Evolutionary conservation across 176 grass and related monocot species (phyloP).

Genomic region (Pontederia paniculata): DNA sequence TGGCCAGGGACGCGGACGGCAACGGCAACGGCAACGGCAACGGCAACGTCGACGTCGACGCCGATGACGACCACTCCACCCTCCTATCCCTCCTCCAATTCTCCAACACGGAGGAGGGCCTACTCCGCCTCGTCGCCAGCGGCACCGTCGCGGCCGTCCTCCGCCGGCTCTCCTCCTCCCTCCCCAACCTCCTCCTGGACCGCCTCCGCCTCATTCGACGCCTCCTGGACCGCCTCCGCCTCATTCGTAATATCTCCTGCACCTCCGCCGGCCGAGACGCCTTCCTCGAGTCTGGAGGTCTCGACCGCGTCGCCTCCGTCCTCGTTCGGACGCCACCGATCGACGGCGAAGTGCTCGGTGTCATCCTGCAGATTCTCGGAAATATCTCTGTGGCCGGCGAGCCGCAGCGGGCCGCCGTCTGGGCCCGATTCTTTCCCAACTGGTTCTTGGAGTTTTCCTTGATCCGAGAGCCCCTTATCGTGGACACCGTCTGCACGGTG

Average conservation of each 20-base stretch:
- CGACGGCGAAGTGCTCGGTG: conserved; percentile 30
- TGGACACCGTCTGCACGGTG: conserved; percentile 80
- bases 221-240: conserved; percentile 64
- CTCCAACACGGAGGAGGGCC: conserved; percentile 41
- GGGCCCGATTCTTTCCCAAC: conserved; percentile 49
- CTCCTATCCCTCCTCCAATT: conserved; percentile 34
- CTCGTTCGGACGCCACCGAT: conserved; percentile 12
- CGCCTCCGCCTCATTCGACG: conserved; percentile 65
- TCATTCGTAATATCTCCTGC: too few relatives aligned
- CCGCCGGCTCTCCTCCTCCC: conserved; percentile 23
- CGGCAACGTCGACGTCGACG: neutral
- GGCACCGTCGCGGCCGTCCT: conserved; percentile 14
- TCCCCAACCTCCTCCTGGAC: conserved; percentile 5
- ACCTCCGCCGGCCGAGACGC: conserved; percentile 41
- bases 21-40: too few relatives aligned
- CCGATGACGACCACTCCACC: conserved; percentile 22
- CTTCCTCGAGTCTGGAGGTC: conserved; percentile 42
- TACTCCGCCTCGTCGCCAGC: conserved; percentile 26
- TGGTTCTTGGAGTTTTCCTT: conserved; percentile 31
- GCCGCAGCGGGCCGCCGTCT: conserved; percentile 46
- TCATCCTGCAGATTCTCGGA: conserved; percentile 48
- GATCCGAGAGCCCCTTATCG: conserved; percentile 35
- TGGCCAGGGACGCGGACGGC: too few relatives aligned
- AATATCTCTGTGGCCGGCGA: conserved; percentile 61
- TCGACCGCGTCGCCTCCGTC: conserved; percentile 22